phyloP scores from a whole-genome alignment of 2,329 filamentous ascomycete genomes.

The Aaosphaeria pasadenensis region DNA sequence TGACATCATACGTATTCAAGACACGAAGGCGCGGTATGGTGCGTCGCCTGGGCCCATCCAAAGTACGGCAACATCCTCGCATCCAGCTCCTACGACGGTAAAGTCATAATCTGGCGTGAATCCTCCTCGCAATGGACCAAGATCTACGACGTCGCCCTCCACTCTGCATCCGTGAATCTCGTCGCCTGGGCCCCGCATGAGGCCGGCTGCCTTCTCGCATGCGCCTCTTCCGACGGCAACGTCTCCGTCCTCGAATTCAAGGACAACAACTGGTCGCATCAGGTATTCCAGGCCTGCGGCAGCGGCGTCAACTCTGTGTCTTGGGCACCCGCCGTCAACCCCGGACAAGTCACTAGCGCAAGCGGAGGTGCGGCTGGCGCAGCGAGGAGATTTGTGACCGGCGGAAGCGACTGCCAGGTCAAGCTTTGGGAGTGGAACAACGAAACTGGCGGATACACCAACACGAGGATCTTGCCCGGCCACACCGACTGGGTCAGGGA shows the following conservation, averaged over 20 bases:
- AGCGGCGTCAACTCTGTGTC: constrained; percentile 93
- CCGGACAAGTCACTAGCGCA: constrained; percentile 77
- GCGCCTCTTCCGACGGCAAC: constrained; percentile 89
- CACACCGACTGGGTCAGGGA: constrained; percentile 97
- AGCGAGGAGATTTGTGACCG: constrained; percentile 87
- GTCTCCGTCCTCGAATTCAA: constrained; percentile 96
- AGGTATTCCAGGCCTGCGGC: constrained; percentile 86
- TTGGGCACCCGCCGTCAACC: constrained; percentile 84
- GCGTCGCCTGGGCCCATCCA: constrained; percentile 94
- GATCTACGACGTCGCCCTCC: constrained; percentile 88
- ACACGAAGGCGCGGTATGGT: constrained; percentile 97
- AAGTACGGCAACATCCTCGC: constrained; percentile 98
- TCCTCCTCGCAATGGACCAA: constrained; percentile 62
- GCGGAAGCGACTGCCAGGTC: constrained; percentile 87
- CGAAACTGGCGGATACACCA: constrained; percentile 52
- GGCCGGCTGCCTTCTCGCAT: constrained; percentile 89
- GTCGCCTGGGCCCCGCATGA: constrained; percentile 98
- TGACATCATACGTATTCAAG: constrained; percentile 45
- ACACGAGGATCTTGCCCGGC: constrained; percentile 61
- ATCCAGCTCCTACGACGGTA: constrained; percentile 93
- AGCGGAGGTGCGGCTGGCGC: constrained; percentile 53
- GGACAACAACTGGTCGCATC: constrained; percentile 88
- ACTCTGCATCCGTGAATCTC: constrained; percentile 95
- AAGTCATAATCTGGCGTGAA: constrained; percentile 98
- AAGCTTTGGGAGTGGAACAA: constrained; percentile 82